phyloP scores from a whole-genome alignment of 768 basidiomycete species.

The Macrolepiota fuliginosa region DNA sequence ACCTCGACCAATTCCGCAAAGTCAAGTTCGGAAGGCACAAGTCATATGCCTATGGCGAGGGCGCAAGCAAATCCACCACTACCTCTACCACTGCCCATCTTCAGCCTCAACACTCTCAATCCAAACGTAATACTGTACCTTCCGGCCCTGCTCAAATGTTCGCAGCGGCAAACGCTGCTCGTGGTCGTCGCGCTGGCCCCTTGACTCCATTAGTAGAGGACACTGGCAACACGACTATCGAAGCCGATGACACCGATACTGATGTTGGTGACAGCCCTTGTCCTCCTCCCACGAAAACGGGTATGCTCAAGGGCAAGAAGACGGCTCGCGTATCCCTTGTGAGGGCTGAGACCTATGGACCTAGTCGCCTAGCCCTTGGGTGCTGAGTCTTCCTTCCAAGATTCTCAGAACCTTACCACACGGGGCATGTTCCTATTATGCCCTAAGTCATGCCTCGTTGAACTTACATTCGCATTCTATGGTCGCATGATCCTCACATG shows the following conservation, averaged over 20 bases:
- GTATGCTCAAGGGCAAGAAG: conserved; percentile 58
- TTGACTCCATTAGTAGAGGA: conserved; percentile 70
- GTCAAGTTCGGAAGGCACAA: conserved; percentile 86
- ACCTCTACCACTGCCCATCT: conserved; percentile 20
- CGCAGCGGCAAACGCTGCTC: conserved; percentile 68
- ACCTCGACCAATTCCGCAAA: conserved; percentile 90
- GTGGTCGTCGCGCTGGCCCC: conserved; percentile 53
- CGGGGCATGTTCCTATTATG: background rate
- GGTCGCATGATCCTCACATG: background rate
- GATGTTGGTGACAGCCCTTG: conserved; percentile 88
- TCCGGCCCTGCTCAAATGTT: conserved; percentile 51
- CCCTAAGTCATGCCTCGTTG: background rate
- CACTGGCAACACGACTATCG: conserved; percentile 48
- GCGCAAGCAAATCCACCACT: conserved; percentile 37
- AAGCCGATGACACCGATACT: conserved; percentile 72
- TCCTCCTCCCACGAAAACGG: conserved; percentile 67
- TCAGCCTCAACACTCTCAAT: conserved; percentile 39
- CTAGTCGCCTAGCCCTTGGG: conserved; percentile 42
- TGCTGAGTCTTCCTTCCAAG: background rate
- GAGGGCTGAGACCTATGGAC: conserved; percentile 71
- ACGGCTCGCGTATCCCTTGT: conserved; percentile 43
- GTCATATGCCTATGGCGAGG: conserved; percentile 91
- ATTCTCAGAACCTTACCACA: background rate
- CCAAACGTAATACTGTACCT: conserved; percentile 70
- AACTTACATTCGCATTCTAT: background rate